Conservation (phyloP, 179 eudicot species). For the Patellifolia procumbens region DNA sequence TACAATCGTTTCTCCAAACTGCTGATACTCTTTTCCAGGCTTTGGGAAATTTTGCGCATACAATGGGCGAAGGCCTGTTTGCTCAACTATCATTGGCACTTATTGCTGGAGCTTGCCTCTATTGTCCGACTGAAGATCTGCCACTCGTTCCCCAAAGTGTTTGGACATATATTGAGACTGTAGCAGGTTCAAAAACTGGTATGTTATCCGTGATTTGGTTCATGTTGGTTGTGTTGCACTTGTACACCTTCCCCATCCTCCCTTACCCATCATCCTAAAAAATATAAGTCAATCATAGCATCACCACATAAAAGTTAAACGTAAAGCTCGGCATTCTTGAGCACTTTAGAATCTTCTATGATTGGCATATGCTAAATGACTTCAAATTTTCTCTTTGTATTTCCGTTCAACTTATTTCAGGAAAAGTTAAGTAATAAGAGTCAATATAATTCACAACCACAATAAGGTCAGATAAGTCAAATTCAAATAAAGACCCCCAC, state of each 20-base stretch:
- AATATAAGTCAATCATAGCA: too few relatives aligned
- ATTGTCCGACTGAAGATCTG: conserved; percentile 69
- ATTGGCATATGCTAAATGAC: too few relatives aligned
- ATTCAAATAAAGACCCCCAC: too few relatives aligned
- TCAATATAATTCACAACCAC: too few relatives aligned
- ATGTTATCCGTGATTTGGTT: conserved; percentile 26
- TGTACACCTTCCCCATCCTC: background rate
- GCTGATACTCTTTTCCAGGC: conserved; percentile 56
- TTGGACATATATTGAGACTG: conserved; percentile 67
- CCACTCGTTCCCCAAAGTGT: conserved; percentile 62
- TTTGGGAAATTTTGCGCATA: conserved; percentile 43
- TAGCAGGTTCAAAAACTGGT: conserved; percentile 60
- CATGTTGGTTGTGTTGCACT: background rate
- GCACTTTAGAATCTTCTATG: too few relatives aligned
- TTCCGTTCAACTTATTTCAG: too few relatives aligned
- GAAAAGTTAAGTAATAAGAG: too few relatives aligned
- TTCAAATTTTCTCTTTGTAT: too few relatives aligned
- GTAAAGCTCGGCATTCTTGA: too few relatives aligned
- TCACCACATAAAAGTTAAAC: too few relatives aligned
- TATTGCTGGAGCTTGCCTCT: conserved; percentile 68
- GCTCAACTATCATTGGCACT: conserved; percentile 66
- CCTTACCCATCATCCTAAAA: background rate
- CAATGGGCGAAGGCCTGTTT: conserved; percentile 59
- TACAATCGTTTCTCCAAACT: conserved; percentile 72
- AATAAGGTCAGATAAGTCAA: too few relatives aligned